Percentiles rank a stretch among this genome's conserved stretches.
These are phyloP conservation scores for Lepidium aucheri DNA, from an alignment of 345 rosid species.

Conservation along the genomic window DNA sequence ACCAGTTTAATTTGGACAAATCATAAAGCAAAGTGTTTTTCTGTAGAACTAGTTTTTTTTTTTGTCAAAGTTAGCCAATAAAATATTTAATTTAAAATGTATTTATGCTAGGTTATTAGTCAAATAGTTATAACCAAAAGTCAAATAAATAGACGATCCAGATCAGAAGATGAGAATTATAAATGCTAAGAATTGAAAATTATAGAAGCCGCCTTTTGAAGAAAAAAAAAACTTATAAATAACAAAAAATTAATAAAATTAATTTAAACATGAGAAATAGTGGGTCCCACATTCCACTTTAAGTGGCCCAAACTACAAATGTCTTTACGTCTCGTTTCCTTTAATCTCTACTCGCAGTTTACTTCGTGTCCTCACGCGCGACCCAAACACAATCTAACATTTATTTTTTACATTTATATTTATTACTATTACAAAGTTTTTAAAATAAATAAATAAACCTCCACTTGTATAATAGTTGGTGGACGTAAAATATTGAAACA, in stretches of 20 bases:
- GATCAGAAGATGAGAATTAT: not conserved
- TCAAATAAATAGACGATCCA: too few relatives aligned
- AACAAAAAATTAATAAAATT: too few relatives aligned
- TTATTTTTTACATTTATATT: not conserved
- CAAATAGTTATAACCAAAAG: too few relatives aligned
- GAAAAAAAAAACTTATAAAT: too few relatives aligned
- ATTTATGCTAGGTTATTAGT: too few relatives aligned
- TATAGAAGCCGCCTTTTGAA: slow-evolving; percentile 15
- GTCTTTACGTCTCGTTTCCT: slow-evolving; percentile 12
- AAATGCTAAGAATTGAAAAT: not conserved
- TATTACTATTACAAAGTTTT: too few relatives aligned
- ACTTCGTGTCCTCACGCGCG: not conserved
- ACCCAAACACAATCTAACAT: not conserved
- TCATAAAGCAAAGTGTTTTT: not conserved
- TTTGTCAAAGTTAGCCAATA: too few relatives aligned
- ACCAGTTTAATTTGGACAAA: slow-evolving; percentile 13
- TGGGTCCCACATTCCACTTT: slow-evolving; percentile 16
- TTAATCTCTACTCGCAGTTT: not conserved
- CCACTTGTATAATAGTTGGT: slow-evolving; percentile 1
- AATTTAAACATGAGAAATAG: not conserved
- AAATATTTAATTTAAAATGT: too few relatives aligned
- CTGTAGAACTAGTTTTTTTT: not conserved
- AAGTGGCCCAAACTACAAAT: slow-evolving; percentile 22
- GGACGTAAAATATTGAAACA: not conserved
- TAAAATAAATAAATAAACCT: too few relatives aligned